Conservation (phyloP, 257 asterid genomes). For the Solanum ahanhuiri region DNA sequence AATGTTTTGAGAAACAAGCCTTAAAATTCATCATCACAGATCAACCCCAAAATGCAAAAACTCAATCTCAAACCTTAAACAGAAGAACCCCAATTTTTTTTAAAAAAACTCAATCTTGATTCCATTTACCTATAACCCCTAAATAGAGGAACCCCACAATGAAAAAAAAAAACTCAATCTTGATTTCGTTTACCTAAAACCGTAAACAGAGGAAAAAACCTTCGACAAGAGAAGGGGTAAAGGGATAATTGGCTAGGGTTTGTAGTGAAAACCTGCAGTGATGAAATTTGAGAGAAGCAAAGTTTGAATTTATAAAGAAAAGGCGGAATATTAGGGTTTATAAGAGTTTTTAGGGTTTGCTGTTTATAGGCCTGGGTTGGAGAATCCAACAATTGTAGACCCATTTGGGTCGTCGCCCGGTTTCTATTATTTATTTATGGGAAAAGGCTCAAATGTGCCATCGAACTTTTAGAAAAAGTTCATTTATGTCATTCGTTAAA, state of each 20-base stretch:
- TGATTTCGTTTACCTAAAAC: neutral
- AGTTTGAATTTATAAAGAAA: constrained; percentile 2
- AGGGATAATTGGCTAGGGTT: neutral
- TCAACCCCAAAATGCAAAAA: neutral
- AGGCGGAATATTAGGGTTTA: constrained; percentile 2
- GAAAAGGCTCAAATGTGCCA: no score
- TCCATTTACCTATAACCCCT: neutral
- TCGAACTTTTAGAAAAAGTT: no score
- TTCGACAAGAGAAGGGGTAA: neutral
- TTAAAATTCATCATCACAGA: constrained; percentile 29
- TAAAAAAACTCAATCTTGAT: neutral
- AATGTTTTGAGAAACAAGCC: constrained; percentile 74
- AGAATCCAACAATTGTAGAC: neutral
- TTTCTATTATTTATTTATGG: neutral
- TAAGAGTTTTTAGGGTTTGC: constrained; percentile 6
- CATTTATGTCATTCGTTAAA: no score
- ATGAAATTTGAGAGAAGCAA: neutral
- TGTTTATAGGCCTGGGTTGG: neutral
- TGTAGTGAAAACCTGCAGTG: neutral
- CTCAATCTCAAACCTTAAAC: neutral
- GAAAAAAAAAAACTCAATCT: neutral
- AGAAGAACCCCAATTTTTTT: neutral
- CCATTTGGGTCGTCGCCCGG: neutral
- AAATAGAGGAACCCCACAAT: neutral
- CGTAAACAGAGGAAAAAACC: neutral